Base-by-base conservation (phyloP, 257 asterid genomes). In the Ilex aquifolium region DNA sequence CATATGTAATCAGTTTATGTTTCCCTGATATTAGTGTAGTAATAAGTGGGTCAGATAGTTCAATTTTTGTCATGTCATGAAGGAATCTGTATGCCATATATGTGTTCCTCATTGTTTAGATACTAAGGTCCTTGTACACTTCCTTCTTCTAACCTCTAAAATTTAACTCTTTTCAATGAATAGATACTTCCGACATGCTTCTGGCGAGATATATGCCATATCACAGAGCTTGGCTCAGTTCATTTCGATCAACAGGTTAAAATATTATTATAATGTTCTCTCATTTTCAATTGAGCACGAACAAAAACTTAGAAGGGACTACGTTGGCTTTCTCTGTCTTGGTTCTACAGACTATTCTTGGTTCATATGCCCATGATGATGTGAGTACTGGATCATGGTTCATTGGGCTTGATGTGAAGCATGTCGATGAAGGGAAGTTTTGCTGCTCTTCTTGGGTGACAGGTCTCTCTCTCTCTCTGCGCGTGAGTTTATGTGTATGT, bases 371-470 rank as follows among this genome's bases (percentile, higher is more conserved):
- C 56, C 94, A 88, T 65, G 98, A 91, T 59, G 98, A 91, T 76
- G 85, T 91, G 59, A 91, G 92, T 63, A 83, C 78, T 39, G 98
- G 96, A 50, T 88, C 98, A 61, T 91, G 96, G 98, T 86, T 91
- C 77, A 83, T 86, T 44, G 96, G 98, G 56, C 82, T 86, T 63
- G 88, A 88, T 77, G 90, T 80, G 64, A 83, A 86, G 63, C 85
- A 91, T 61, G 72, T 88, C 44, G 92, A 86, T 69, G 96, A 91
- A 80, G 80, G 77, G 62, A 91, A 81, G 79, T 88, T 91, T 78
- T 91, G 98, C 79, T 88, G 98, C 73, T 78, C 96, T 32, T 79
- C 95, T 69, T 79, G 84, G 91, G 71, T 91, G 56, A 71, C 98
- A 81, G 98, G 95, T 87, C 58, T 64, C 69, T 44, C 61, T 61